Evolutionary conservation across 352 stramenopile species (phyloP).

Genomic region (Globisporangium perplexum): DNA sequence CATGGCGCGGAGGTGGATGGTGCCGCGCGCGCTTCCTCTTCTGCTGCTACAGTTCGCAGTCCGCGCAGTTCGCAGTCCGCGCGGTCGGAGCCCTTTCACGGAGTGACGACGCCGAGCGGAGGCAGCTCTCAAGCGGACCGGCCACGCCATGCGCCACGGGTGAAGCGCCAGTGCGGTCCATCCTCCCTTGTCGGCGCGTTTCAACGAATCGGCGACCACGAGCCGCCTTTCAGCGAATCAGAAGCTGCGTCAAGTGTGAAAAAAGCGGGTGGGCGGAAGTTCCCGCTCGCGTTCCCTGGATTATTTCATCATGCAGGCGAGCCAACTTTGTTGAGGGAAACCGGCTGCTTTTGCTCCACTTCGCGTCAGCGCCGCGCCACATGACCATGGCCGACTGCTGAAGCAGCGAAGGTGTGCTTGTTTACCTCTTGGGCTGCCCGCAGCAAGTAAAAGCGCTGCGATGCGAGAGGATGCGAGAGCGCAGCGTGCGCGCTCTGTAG

Average conservation of each 20-base stretch:
- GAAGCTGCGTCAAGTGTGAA: not conserved
- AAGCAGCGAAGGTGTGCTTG: too few relatives aligned
- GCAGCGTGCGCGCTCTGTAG: too few relatives aligned
- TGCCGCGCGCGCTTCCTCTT: not conserved
- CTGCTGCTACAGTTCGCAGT: too few relatives aligned
- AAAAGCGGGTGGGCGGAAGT: conserved; percentile 1
- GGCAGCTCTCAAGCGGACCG: not conserved
- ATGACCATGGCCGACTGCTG: not conserved
- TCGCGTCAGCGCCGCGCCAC: not conserved
- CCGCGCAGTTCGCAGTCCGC: not conserved
- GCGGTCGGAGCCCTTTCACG: not conserved
- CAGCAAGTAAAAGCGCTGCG: not conserved
- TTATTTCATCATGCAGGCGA: too few relatives aligned
- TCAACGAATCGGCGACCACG: not conserved
- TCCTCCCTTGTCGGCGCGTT: not conserved
- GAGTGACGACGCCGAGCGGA: not conserved
- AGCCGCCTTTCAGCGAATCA: not conserved
- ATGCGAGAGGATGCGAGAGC: too few relatives aligned
- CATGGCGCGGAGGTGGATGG: too few relatives aligned
- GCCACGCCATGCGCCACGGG: not conserved
- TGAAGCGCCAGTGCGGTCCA: not conserved
- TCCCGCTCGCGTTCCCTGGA: not conserved
- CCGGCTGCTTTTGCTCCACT: not conserved
- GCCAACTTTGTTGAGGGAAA: not conserved
- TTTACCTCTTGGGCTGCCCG: not conserved